Evolutionary conservation across 192 early-diverging fungal genomes (phyloP).

Genomic region (Linnemannia schmuckeri): DNA sequence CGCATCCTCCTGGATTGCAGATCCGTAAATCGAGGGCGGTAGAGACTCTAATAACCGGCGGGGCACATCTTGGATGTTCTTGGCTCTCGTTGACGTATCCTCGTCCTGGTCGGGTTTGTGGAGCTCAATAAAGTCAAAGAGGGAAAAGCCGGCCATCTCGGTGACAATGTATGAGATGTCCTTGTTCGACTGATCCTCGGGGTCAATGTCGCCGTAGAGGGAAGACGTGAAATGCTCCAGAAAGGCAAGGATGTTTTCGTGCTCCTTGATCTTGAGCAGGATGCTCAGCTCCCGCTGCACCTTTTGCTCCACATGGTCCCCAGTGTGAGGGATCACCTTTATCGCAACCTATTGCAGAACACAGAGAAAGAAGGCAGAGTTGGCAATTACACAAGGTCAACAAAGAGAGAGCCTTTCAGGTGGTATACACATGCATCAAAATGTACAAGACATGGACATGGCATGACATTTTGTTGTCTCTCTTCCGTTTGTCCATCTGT

Average conservation of each 20-base stretch:
- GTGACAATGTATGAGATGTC: constrained; percentile 43
- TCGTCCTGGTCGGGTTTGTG: constrained; percentile 32
- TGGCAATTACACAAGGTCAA: too few relatives aligned
- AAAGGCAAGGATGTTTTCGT: constrained; percentile 33
- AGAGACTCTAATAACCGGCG: not conserved
- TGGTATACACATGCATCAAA: too few relatives aligned
- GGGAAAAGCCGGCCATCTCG: constrained; percentile 28
- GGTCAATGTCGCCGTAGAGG: constrained; percentile 40
- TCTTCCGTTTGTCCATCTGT: not conserved
- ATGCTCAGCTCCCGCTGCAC: constrained; percentile 37
- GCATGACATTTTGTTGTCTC: too few relatives aligned
- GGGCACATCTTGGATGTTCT: constrained; percentile 28
- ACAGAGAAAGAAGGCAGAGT: too few relatives aligned
- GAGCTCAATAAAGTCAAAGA: constrained; percentile 45
- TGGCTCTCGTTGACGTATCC: constrained; percentile 35
- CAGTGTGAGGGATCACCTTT: constrained; percentile 39
- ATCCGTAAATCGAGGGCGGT: constrained; percentile 19
- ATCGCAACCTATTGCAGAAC: constrained; percentile 23
- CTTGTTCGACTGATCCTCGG: constrained; percentile 39
- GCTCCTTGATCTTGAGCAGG: constrained; percentile 23
- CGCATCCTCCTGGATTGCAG: constrained; percentile 24
- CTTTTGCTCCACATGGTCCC: constrained; percentile 31
- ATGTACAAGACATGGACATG: too few relatives aligned
- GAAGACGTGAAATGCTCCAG: constrained; percentile 38
- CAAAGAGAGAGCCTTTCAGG: too few relatives aligned